Percentiles rank a stretch among this genome's conserved stretches.
Conservation (phyloP, 257 asterid species). For the Solanum ossicruentum region DNA sequence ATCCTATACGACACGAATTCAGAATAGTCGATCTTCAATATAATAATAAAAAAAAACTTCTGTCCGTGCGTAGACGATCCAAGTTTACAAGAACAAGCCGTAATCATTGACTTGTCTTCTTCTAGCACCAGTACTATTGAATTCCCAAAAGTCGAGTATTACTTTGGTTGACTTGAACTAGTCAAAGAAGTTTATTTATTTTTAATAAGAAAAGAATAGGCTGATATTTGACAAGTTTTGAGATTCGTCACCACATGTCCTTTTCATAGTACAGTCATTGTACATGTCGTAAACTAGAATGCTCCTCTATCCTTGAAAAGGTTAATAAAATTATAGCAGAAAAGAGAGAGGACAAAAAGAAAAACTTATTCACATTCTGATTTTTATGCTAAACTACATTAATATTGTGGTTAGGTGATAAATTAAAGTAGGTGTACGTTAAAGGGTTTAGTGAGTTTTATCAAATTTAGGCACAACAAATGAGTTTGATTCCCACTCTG, state of each 20-base stretch:
- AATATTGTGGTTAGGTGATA: background rate
- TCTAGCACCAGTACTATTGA: background rate
- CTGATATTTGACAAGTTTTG: background rate
- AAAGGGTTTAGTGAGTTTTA: background rate
- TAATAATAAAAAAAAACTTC: too few relatives aligned
- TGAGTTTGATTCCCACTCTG: background rate
- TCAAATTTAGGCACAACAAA: background rate
- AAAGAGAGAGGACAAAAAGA: background rate
- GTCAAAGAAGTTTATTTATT: background rate
- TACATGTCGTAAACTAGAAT: background rate
- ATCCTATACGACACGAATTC: fast-evolving
- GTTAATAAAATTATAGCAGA: background rate
- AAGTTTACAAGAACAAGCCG: background rate
- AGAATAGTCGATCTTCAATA: fast-evolving
- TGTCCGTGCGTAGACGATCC: background rate
- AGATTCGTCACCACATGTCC: background rate
- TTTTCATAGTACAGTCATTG: background rate
- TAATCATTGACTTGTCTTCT: background rate
- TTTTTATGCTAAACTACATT: background rate
- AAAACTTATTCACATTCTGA: background rate
- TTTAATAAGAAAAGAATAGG: background rate
- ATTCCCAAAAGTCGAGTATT: background rate
- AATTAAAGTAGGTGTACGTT: background rate
- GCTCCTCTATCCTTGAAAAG: background rate
- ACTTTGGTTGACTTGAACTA: background rate